Evolutionary conservation across 2,329 filamentous ascomycete species (phyloP).

Genomic region (Plectosphaerella cucumerina): DNA sequence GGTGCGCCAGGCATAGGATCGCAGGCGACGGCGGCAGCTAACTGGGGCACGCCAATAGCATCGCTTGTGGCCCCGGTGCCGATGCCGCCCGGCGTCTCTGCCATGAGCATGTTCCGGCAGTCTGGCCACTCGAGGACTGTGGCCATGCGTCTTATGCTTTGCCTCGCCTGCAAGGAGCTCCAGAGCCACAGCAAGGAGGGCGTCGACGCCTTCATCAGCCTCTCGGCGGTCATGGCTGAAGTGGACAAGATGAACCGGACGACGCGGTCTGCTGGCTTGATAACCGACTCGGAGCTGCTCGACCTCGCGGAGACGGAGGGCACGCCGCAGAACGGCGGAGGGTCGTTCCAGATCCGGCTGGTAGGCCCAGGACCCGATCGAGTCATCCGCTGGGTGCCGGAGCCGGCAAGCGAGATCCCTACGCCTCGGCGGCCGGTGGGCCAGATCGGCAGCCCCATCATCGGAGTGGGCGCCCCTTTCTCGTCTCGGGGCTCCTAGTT

Average conservation of each 20-base stretch:
- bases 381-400: slow-evolving; percentile 53
- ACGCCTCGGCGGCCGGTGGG: slow-evolving; percentile 49
- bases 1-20: slow-evolving; percentile 43
- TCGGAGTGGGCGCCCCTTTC: slow-evolving; percentile 31
- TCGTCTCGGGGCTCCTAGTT: slow-evolving; percentile 10
- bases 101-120: slow-evolving; percentile 4
- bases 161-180: slow-evolving; percentile 69
- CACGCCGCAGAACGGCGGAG: slow-evolving; percentile 79
- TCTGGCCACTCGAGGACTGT: slow-evolving; percentile 29
- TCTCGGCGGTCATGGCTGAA: slow-evolving; percentile 63
- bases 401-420: slow-evolving; percentile 36
- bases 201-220: slow-evolving; percentile 63
- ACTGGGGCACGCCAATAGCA: slow-evolving; percentile 23
- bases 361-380: slow-evolving; percentile 34
- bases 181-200: slow-evolving; percentile 32
- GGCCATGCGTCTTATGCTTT: slow-evolving; percentile 68
- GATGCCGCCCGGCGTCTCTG: not conserved
- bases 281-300: slow-evolving; percentile 65
- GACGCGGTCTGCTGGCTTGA: slow-evolving; percentile 22
- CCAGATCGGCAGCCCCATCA: slow-evolving; percentile 65
- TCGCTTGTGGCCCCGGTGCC: slow-evolving; percentile 6
- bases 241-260: slow-evolving; percentile 18
- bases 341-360: slow-evolving; percentile 70
- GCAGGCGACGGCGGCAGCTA: slow-evolving; percentile 13
- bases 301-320: slow-evolving; percentile 90